These are phyloP conservation scores for Macrolepiota dolichaula DNA, from an alignment of 768 basidiomycete genomes.

Conservation along the genomic window DNA sequence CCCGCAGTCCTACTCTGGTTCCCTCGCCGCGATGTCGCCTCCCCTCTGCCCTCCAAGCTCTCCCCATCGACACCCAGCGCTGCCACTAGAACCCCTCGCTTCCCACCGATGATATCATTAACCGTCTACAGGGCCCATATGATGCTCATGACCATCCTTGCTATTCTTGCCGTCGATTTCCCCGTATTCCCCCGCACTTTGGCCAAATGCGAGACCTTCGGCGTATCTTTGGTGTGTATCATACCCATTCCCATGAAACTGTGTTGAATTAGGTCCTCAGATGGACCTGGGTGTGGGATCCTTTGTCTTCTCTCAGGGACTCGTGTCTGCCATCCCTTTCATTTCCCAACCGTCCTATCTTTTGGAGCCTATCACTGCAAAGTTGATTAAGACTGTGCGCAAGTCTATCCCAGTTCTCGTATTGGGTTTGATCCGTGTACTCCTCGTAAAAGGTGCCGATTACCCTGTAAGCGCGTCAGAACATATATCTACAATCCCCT, in stretches of 20 bases:
- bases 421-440: slow-evolving; percentile 73
- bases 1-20: slow-evolving; percentile 47
- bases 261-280: slow-evolving; percentile 36
- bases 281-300: slow-evolving; percentile 99
- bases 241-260: neutral
- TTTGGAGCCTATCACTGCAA: slow-evolving; percentile 43
- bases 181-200: slow-evolving; percentile 83
- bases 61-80: slow-evolving; percentile 17
- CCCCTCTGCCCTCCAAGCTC: slow-evolving; percentile 49
- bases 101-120: slow-evolving; percentile 68
- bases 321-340: slow-evolving; percentile 84
- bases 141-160: slow-evolving; percentile 89
- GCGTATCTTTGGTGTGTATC: slow-evolving; percentile 80
- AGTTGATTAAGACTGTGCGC: slow-evolving; percentile 45
- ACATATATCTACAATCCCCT: neutral
- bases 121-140: slow-evolving; percentile 91
- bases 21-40: slow-evolving; percentile 37
- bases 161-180: slow-evolving; percentile 96
- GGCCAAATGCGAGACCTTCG: slow-evolving; percentile 93
- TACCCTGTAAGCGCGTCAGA: slow-evolving; percentile 69
- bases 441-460: slow-evolving; percentile 88
- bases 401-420: slow-evolving; percentile 67
- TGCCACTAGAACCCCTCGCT: slow-evolving; percentile 8
- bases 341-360: slow-evolving; percentile 61
- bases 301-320: slow-evolving; percentile 94